A percentile compares a stretch with the other conserved stretches of the same genome.
Evolutionary conservation across 2,329 filamentous ascomycete species (phyloP).

Genomic region (Pseudocercospora cruenta): DNA sequence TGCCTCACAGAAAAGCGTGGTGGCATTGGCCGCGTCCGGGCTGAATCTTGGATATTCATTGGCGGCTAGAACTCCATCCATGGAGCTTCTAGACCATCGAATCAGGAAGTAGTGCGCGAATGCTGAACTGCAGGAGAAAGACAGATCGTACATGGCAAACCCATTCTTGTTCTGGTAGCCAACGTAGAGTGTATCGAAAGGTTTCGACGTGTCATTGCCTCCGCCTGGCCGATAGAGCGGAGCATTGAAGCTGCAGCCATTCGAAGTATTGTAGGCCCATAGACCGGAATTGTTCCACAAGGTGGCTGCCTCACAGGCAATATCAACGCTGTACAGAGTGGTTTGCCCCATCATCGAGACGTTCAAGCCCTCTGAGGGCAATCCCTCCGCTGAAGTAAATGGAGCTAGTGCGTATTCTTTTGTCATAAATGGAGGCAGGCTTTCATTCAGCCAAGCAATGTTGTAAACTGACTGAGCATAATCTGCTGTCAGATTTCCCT

Average conservation of each 20-base stretch:
- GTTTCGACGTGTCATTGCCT: constrained; percentile 32
- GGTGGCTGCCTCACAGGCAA: constrained; percentile 38
- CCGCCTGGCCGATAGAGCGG: constrained; percentile 43
- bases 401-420: constrained; percentile 49
- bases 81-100: constrained; percentile 31
- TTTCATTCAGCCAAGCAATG: constrained; percentile 52
- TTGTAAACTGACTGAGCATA: constrained; percentile 53
- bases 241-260: constrained; percentile 32
- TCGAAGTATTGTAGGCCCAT: constrained; percentile 27
- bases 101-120: constrained; percentile 47
- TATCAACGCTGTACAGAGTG: constrained; percentile 39
- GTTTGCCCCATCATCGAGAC: constrained; percentile 29
- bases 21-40: constrained; percentile 23
- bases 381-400: constrained; percentile 35
- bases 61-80: background rate
- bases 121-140: background rate
- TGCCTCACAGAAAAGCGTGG: constrained; percentile 49
- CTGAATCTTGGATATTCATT: background rate
- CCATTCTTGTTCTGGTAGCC: constrained; percentile 47
- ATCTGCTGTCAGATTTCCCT: constrained; percentile 40
- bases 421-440: constrained; percentile 50
- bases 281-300: constrained; percentile 9
- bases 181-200: constrained; percentile 45
- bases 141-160: constrained; percentile 39
- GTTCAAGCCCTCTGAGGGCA: too few relatives aligned